phyloP scores from a whole-genome alignment of 1,284 basidiomycete genomes.

The Pulveroboletus sp. region DNA sequence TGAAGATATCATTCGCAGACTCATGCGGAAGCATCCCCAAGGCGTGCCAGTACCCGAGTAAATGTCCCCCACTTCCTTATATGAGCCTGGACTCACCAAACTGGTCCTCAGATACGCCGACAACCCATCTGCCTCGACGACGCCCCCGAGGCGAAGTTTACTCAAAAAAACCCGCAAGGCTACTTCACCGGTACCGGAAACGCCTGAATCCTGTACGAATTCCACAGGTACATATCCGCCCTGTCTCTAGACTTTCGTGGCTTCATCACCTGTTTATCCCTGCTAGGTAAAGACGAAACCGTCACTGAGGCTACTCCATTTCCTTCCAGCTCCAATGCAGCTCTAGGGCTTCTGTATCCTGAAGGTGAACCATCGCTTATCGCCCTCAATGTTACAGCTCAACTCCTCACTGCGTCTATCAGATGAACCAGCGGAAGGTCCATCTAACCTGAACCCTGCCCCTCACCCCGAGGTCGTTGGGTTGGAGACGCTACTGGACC shows the following conservation, averaged over 20 bases:
- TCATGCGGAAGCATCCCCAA: constrained; percentile 24
- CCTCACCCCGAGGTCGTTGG: not conserved
- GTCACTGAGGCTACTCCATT: not conserved
- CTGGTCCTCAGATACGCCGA: constrained; percentile 6
- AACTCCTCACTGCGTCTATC: not conserved
- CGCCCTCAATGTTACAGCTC: not conserved
- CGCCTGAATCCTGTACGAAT: not conserved
- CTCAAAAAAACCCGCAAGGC: not conserved
- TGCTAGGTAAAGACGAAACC: constrained; percentile 5
- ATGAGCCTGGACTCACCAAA: not conserved
- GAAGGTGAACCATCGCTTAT: constrained; percentile 8
- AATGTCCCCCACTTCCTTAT: not conserved
- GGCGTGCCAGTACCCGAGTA: constrained; percentile 23
- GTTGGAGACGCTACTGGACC: not conserved
- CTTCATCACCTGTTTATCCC: not conserved
- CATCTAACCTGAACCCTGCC: not conserved
- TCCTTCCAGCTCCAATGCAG: constrained; percentile 13
- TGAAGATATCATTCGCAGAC: constrained; percentile 26
- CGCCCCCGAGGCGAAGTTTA: not conserved
- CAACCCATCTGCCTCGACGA: not conserved
- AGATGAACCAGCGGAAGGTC: constrained; percentile 13
- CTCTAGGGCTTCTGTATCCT: constrained; percentile 12
- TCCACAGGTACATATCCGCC: constrained; percentile 11
- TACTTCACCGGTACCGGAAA: not conserved
- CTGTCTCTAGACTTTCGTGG: too few species aligned